These are phyloP conservation scores for Sugiyamaella xylanicola DNA, from an alignment of 1,139 yeast species.

Conservation along the genomic window DNA sequence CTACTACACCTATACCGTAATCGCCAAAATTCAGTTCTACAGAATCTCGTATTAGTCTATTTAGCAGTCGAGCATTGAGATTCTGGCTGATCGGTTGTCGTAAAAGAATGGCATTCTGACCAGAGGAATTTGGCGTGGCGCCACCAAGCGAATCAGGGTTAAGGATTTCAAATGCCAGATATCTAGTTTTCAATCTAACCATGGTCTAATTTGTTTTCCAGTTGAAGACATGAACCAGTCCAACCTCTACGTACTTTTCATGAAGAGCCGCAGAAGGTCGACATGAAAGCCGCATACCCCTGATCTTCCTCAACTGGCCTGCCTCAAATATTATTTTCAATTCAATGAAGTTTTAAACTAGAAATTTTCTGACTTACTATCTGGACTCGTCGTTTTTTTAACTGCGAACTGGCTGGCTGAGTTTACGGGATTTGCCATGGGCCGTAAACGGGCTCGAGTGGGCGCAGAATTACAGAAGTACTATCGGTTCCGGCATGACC, in stretches of 20 bases:
- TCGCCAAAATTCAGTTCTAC: slow-evolving; percentile 75
- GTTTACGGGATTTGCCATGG: not conserved
- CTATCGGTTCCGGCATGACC: slow-evolving; percentile 59
- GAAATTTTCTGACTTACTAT: too few relatives aligned
- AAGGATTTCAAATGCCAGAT: slow-evolving; percentile 74
- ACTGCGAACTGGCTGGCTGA: too few relatives aligned
- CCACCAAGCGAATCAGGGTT: slow-evolving; percentile 50
- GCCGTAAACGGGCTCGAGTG: slow-evolving; percentile 8
- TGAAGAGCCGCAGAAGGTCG: not conserved
- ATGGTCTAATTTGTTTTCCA: slow-evolving; percentile 42
- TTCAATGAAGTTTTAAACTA: too few relatives aligned
- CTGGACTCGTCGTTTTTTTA: too few relatives aligned
- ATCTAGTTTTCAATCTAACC: slow-evolving; percentile 89
- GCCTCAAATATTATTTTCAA: too few relatives aligned
- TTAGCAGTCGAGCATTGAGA: slow-evolving; percentile 33
- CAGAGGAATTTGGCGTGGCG: slow-evolving; percentile 39
- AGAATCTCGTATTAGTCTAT: slow-evolving; percentile 53
- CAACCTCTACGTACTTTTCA: not conserved
- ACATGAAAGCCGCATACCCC: slow-evolving; percentile 14
- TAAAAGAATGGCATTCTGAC: slow-evolving; percentile 24
- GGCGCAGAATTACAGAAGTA: slow-evolving; percentile 44
- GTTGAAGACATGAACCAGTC: too few relatives aligned
- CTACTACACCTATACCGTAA: slow-evolving; percentile 68
- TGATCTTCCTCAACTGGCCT: too few relatives aligned
- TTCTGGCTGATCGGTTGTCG: slow-evolving; percentile 28